Base-by-base conservation (phyloP, 306 rosid species). In the Gillenia trifoliata region DNA sequence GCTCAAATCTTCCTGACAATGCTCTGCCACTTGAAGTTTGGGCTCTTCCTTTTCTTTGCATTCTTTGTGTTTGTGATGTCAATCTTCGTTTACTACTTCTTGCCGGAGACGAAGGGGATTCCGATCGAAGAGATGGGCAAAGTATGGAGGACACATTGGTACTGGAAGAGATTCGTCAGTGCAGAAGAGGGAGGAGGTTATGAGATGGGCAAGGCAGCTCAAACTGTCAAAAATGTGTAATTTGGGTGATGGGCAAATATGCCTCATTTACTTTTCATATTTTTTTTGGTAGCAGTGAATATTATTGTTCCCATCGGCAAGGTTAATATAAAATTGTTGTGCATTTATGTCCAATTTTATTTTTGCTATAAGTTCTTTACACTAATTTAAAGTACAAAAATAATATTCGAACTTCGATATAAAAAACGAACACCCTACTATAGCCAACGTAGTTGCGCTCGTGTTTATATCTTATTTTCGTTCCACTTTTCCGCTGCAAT, bases 1-100 rank as follows among this genome's bases (percentile, higher is more conserved):
- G 98, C 98, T 0, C 97, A 94, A 76, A 13, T 83, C 4, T 94
- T 94, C 90, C 64, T 92, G 80, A 55, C 75, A 1, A 88, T 94
- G 98, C 82, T 94, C 0, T 94, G 98, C 64, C 95, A 88, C 75
- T 66, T 94, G 95, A 94, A 92, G 85, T 92, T 91, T 17, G 98
- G 98, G 0, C 57, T 94, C 70, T 91, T 94, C 86, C 31, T 94
- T 70, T 90, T 94, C 90, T 94, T 90, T 19, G 97, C 83, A 2
- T 88, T 87, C 86, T 94, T 92, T 23, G 98, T 94, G 12, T 3
- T 80, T 0, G 47, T 91, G 7, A 94, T 94, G 98, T 64, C 95
- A 2, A 0, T 83, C 33, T 91, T 85, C 15, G 8, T 94, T 2
- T 88, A 20, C 84, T 81, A 50, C 73, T 82, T 90, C 73, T 57